Conservation (phyloP, 2,329 filamentous ascomycete species). For the Penicillium capsulatum region DNA sequence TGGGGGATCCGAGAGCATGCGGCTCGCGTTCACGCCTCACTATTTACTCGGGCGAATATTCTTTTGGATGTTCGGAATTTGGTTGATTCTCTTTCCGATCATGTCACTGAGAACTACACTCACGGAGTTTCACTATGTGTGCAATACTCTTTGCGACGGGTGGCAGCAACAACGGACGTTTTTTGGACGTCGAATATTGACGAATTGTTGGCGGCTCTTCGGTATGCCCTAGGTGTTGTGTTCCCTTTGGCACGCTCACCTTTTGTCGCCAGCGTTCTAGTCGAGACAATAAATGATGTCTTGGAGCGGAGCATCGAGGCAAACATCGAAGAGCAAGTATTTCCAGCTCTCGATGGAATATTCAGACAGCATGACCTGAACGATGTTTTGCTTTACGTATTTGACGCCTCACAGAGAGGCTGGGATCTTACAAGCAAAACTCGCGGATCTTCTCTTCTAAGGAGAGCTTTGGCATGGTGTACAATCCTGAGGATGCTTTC, state of each 20-base stretch:
- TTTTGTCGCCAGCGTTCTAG: constrained; percentile 31
- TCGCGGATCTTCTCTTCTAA: constrained; percentile 34
- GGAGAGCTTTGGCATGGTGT: constrained; percentile 35
- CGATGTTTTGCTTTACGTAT: constrained; percentile 24
- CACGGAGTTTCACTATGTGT: constrained; percentile 42
- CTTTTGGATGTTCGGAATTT: constrained; percentile 27
- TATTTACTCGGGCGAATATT: constrained; percentile 34
- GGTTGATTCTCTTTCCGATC: constrained; percentile 15
- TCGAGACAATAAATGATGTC: constrained; percentile 38
- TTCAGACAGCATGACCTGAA: constrained; percentile 27
- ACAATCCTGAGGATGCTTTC: constrained; percentile 24
- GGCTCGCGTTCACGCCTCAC: constrained; percentile 41
- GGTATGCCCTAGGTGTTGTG: constrained; percentile 22
- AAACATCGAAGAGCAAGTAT: constrained; percentile 23
- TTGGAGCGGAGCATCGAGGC: constrained; percentile 33
- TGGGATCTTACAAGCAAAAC: constrained; percentile 28
- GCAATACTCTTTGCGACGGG: constrained; percentile 36
- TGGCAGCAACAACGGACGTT: constrained; percentile 30
- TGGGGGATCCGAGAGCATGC: constrained; percentile 48
- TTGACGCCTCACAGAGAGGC: constrained; percentile 24
- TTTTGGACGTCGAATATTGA: constrained; percentile 36
- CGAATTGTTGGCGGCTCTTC: constrained; percentile 24
- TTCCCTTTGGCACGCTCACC: constrained; percentile 33
- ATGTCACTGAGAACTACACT: constrained; percentile 33
- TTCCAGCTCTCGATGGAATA: constrained; percentile 19